Conservation (phyloP, 176 grass and related monocot species). For the Avena sativa region DNA sequence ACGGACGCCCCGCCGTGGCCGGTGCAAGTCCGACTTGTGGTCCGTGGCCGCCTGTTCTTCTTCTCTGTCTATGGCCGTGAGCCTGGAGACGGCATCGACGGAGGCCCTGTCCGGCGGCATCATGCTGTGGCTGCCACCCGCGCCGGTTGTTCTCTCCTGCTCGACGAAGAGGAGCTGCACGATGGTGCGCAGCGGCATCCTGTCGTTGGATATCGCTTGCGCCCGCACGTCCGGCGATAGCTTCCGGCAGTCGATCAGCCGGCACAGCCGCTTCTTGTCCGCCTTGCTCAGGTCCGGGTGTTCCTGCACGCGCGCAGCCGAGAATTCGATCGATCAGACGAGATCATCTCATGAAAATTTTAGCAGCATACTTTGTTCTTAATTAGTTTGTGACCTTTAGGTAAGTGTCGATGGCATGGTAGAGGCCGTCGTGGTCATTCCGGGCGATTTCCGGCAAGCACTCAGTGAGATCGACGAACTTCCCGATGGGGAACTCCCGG, state of each 20-base stretch:
- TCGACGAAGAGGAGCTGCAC: constrained; percentile 93
- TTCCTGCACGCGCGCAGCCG: constrained; percentile 46
- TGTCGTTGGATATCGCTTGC: constrained; percentile 77
- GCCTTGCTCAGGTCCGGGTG: constrained; percentile 83
- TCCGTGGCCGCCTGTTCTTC: constrained; percentile 31
- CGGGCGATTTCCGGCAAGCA: constrained; percentile 77
- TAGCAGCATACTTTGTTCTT: background rate
- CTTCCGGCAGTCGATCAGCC: constrained; percentile 84
- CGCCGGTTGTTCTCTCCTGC: constrained; percentile 59
- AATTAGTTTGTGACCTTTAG: constrained; percentile 59
- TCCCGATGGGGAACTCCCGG: constrained; percentile 55
- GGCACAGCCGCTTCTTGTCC: constrained; percentile 83
- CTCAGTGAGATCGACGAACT: constrained; percentile 72
- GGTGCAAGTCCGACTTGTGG: constrained; percentile 53
- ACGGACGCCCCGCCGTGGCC: constrained; percentile 31
- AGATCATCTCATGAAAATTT: background rate
- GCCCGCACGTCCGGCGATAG: constrained; percentile 69
- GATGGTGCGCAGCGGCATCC: constrained; percentile 87
- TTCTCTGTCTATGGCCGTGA: constrained; percentile 36
- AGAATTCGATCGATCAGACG: background rate
- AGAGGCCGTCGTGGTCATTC: constrained; percentile 69
- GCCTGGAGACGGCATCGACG: constrained; percentile 12
- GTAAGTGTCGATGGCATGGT: constrained; percentile 83
- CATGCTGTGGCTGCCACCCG: constrained; percentile 38
- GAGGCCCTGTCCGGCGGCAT: background rate